Base-by-base conservation (phyloP, 495 filamentous ascomycete genomes). In the Thermochaetoides thermophila region DNA sequence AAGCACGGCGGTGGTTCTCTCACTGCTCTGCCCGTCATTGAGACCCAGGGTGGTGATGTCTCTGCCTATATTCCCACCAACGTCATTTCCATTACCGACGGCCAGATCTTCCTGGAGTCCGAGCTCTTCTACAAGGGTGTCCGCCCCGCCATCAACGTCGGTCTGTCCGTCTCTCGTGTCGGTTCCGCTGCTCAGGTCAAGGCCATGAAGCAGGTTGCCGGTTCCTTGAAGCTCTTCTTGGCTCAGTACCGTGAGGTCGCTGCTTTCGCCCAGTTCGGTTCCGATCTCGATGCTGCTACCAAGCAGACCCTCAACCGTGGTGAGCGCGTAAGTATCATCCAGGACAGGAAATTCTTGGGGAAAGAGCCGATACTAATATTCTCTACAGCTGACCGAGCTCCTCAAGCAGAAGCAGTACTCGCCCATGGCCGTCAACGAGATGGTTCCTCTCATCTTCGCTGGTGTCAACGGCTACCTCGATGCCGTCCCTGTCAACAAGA, bases 61-160 rank as follows among this genome's bases (percentile, higher is more conserved):
- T 96, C 91, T 52, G 89, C 89, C 48, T 97, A 96, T 67, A 97
- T 97, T 73, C 89, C 89, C 56, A 97, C 89, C 69, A 97, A 97
- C 72, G 89, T 97, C 71, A 97, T 97, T 75, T 96, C 91, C 57
- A 97, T 97, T 55, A 97, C 89, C 44, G 89, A 97, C 53, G 89
- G 89, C 38, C 89, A 97, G 71, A 97, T 97, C 65, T 97, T 97
- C 83, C 76, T 97, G 75, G 89, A 97, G 69, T 59, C 91, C 46
- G 89, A 97, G 61, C 74, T 97, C 42, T 97, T 97, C 82, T 97
- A 97, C 79, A 97, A 97, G 81, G 89, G 89, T 93, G 66, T 97
- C 66, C 91, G 89, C 57, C 89, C 89, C 49, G 89, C 89, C 68
- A 97, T 97, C 69, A 97, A 97, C 76, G 89, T 97, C 78, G 89